Evolutionary conservation across 768 basidiomycete species (phyloP).

Genomic region (Lanmaoa rubissima): DNA sequence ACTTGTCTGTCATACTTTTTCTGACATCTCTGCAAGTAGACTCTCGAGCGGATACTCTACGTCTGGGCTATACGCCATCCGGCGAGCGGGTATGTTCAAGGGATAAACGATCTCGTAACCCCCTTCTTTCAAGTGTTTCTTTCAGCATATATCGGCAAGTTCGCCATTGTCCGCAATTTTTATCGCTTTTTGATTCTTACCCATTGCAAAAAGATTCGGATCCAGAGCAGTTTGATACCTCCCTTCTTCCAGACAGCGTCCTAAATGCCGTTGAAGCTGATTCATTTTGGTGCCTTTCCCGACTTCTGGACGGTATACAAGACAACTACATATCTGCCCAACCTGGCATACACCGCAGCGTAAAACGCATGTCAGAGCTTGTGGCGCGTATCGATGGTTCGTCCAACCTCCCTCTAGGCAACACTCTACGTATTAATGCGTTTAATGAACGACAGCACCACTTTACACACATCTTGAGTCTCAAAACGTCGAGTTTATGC

Average conservation of each 20-base stretch:
- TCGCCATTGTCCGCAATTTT: not conserved
- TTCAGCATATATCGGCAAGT: slow-evolving; percentile 86
- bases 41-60: slow-evolving; percentile 91
- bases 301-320: slow-evolving; percentile 94
- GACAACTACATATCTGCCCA: slow-evolving; percentile 98
- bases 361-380: slow-evolving; percentile 90
- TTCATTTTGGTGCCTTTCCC: slow-evolving; percentile 96
- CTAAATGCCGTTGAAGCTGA: slow-evolving; percentile 93
- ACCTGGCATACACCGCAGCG: slow-evolving; percentile 93
- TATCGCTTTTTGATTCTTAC: slow-evolving; percentile 2
- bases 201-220: slow-evolving; percentile 66
- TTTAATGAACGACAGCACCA: slow-evolving; percentile 52
- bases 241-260: slow-evolving; percentile 62
- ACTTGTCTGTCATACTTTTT: not conserved
- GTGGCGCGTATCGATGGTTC: slow-evolving; percentile 86
- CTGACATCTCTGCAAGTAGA: slow-evolving; percentile 46
- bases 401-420: slow-evolving; percentile 18
- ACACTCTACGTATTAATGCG: not conserved
- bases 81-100: slow-evolving; percentile 97
- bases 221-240: slow-evolving; percentile 85
- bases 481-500: slow-evolving; percentile 98
- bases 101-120: slow-evolving; percentile 97
- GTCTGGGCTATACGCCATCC: slow-evolving; percentile 99
- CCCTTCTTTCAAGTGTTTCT: slow-evolving; percentile 98
- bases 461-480: slow-evolving; percentile 82